These are phyloP conservation scores for Saccharomyces hybrid DNA, from an alignment of 1,139 yeast genomes.

Conservation along the genomic window DNA sequence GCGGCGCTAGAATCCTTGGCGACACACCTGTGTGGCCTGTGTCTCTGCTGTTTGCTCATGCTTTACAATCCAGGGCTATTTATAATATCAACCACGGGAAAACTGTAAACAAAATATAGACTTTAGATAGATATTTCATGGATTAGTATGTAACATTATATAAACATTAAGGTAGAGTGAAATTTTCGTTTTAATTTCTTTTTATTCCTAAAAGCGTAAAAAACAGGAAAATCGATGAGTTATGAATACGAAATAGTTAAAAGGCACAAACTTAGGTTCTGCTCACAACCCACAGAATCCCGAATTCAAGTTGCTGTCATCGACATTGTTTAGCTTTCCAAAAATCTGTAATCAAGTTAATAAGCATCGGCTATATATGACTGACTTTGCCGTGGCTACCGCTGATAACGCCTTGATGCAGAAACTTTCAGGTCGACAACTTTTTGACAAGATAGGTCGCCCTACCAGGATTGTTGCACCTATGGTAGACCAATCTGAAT, in stretches of 20 bases:
- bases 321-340: not conserved
- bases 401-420: constrained; percentile 3
- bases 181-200: not conserved
- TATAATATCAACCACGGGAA: constrained; percentile 15
- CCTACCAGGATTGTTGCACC: constrained; percentile 93
- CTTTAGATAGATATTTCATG: not conserved
- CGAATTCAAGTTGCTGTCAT: not conserved
- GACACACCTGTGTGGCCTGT: constrained; percentile 84
- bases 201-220: not conserved
- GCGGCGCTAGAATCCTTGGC: constrained; percentile 66
- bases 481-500: constrained; percentile 95
- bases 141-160: not conserved
- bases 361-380: not conserved
- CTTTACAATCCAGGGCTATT: constrained; percentile 59
- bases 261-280: not conserved
- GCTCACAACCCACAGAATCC: not conserved
- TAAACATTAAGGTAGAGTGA: not conserved
- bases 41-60: constrained; percentile 68
- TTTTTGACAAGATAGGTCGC: constrained; percentile 59
- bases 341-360: not conserved
- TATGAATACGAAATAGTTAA: not conserved
- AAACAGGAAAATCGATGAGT: not conserved
- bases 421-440: constrained; percentile 52
- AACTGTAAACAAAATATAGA: constrained; percentile 1
- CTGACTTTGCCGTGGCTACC: not conserved